A percentile compares a stretch with the other conserved stretches of the same genome.
Conservation (phyloP, 345 rosid species). For the Limnanthes douglasii region DNA sequence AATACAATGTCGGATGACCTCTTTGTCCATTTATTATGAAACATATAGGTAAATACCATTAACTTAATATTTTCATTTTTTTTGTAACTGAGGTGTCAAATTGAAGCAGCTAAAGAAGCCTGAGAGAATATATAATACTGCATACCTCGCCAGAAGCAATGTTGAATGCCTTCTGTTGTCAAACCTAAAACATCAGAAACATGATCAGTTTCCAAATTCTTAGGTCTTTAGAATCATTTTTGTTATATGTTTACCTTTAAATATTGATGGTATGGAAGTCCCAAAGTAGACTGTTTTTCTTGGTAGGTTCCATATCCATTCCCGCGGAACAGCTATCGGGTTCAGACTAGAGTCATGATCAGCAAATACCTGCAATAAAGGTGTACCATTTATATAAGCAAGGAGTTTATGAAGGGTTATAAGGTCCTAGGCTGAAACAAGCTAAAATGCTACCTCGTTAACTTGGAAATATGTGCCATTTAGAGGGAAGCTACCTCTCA, state of each 20-base stretch:
- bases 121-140: background rate
- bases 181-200: slow-evolving; percentile 32
- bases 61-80: no score
- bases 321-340: slow-evolving; percentile 69
- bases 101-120: slow-evolving; percentile 3
- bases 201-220: background rate
- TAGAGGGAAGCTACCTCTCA: slow-evolving; percentile 94
- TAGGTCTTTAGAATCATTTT: slow-evolving; percentile 1
- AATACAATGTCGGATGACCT: no score
- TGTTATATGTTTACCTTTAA: slow-evolving; percentile 39
- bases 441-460: slow-evolving; percentile 41
- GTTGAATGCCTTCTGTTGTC: slow-evolving; percentile 64
- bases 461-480: slow-evolving; percentile 98
- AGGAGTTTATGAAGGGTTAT: slow-evolving; percentile 1
- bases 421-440: no score
- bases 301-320: slow-evolving; percentile 68
- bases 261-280: slow-evolving; percentile 79
- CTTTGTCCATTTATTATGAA: no score
- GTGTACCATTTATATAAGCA: background rate
- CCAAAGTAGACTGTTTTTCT: slow-evolving; percentile 84
- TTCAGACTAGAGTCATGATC: slow-evolving; percentile 75
- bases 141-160: slow-evolving; percentile 95
- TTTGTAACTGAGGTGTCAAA: background rate
- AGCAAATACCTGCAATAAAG: slow-evolving; percentile 57
- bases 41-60: no score